phyloP scores from a whole-genome alignment of 345 rosid species.

The Populus alba region DNA sequence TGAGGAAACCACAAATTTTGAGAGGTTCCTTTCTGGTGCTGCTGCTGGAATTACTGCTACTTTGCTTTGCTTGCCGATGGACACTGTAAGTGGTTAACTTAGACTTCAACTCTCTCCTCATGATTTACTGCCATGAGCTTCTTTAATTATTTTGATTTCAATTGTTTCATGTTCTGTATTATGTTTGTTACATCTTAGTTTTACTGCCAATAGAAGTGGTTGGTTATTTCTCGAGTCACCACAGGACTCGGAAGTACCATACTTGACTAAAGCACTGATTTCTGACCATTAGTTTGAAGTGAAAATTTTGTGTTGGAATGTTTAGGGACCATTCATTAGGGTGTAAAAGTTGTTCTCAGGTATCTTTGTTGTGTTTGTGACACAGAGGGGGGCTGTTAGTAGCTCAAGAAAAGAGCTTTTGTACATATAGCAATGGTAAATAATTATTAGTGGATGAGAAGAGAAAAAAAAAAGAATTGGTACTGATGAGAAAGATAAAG shows the following conservation, averaged over 20 bases:
- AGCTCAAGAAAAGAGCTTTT: no score
- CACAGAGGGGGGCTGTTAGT: no score
- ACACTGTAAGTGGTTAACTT: conserved; percentile 61
- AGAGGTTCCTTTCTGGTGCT: conserved; percentile 92
- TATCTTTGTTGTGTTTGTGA: no score
- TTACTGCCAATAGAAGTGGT: neutral
- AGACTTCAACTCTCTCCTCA: neutral
- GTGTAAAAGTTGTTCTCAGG: no score
- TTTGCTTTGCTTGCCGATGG: conserved; percentile 86
- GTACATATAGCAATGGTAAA: no score
- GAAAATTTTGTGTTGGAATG: no score
- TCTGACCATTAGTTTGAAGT: no score
- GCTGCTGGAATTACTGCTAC: conserved; percentile 93
- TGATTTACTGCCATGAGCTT: neutral
- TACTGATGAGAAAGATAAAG: no score
- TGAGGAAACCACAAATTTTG: conserved; percentile 72
- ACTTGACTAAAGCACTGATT: neutral
- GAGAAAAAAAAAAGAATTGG: no score
- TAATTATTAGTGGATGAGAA: no score
- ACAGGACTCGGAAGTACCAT: neutral
- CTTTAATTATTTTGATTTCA: neutral
- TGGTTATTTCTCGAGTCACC: neutral
- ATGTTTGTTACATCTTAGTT: neutral
- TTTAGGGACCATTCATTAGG: no score
- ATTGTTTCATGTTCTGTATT: conserved; percentile 3